These are phyloP conservation scores for Aureobasidium sp. DNA, from an alignment of 2,329 filamentous ascomycete species.

Conservation along the genomic window DNA sequence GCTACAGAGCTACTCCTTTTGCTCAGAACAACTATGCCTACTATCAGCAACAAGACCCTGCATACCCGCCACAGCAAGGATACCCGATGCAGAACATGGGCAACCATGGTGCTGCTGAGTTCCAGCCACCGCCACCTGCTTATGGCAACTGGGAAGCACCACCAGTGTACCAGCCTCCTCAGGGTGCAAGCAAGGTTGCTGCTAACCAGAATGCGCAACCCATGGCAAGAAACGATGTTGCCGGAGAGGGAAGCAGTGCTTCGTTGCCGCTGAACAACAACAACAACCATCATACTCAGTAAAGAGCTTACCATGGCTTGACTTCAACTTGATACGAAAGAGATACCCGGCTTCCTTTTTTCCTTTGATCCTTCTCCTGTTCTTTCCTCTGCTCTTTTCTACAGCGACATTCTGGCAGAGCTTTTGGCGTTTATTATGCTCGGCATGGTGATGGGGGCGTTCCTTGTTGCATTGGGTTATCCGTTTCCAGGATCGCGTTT, in stretches of 20 bases:
- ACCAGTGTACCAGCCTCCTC: slow-evolving; percentile 27
- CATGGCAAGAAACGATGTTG: not conserved
- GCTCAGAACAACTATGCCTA: slow-evolving; percentile 13
- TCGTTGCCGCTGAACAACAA: not conserved
- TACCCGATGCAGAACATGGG: slow-evolving; percentile 16
- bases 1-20: slow-evolving; percentile 5
- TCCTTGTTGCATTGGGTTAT: not conserved
- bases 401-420: not conserved
- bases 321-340: not conserved
- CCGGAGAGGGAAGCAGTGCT: slow-evolving; percentile 5
- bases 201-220: slow-evolving; percentile 23
- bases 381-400: too few species aligned
- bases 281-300: not conserved
- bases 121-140: slow-evolving; percentile 25
- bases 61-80: slow-evolving; percentile 17
- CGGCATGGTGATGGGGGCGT: not conserved
- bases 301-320: not conserved
- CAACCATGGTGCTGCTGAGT: slow-evolving; percentile 10
- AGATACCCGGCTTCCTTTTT: slow-evolving; percentile 4
- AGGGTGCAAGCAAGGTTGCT: slow-evolving; percentile 25
- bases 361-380: not conserved
- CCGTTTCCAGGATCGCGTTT: not conserved
- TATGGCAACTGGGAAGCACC: slow-evolving; percentile 24
- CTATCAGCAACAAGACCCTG: slow-evolving; percentile 14
- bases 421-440: not conserved